A percentile compares a stretch with the other conserved stretches of the same genome.
Conservation (phyloP, 257 asterid genomes). For the Fraxinus quadrangulata region DNA sequence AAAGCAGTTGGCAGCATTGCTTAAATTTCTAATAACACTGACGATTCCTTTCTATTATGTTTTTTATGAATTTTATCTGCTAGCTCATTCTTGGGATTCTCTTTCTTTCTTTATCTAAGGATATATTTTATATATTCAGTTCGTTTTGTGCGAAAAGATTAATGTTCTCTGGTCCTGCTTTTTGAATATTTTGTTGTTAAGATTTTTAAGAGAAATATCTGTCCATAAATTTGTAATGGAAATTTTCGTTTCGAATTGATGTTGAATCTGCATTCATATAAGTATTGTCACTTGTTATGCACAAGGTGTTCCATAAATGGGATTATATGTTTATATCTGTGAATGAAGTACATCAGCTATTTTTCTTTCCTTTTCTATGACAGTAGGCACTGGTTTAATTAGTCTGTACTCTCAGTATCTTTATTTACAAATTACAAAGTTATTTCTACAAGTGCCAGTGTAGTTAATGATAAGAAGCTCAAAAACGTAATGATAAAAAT, state of each 20-base stretch:
- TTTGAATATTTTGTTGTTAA: not conserved
- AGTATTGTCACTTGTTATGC: not conserved
- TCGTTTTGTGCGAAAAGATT: not conserved
- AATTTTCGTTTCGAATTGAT: not conserved
- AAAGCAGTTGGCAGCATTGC: constrained; percentile 25
- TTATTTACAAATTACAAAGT: not conserved
- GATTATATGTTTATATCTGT: not conserved
- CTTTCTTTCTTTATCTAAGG: constrained; percentile 29
- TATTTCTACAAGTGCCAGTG: not conserved
- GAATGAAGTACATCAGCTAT: not conserved
- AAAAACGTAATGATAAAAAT: not conserved
- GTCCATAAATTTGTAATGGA: too few species aligned
- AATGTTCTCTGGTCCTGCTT: constrained; percentile 20
- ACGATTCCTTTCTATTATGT: constrained; percentile 22
- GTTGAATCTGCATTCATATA: not conserved
- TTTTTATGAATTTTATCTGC: constrained; percentile 22
- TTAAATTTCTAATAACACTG: constrained; percentile 16
- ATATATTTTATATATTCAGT: constrained; percentile 18
- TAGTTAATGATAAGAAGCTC: not conserved
- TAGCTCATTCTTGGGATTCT: constrained; percentile 26
- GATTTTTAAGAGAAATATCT: too few species aligned
- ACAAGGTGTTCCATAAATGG: not conserved
- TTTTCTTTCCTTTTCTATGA: too few species aligned
- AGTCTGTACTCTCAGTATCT: not conserved
- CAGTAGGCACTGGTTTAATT: not conserved